Evolutionary conservation across 2,329 filamentous ascomycete genomes (phyloP), one percentile per base, ranked within the genome.

Genomic region (Zymoseptoria pseudotritici): DNA sequence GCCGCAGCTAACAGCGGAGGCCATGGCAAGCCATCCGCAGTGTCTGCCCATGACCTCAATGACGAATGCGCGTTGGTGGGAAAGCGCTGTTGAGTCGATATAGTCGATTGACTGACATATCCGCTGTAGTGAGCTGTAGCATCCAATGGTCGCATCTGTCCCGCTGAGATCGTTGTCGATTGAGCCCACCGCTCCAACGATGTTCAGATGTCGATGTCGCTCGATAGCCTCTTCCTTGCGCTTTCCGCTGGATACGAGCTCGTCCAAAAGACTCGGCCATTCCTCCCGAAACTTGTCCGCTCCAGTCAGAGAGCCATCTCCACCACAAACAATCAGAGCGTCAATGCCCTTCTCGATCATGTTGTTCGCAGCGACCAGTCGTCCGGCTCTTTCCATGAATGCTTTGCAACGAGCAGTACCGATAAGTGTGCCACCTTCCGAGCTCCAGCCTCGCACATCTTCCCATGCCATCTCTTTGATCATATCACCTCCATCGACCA

Each of bases 161-260:
- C 91, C 91, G 55, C 92, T 95, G 77, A 99, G 88, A 73, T 99
- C 94, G 73, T 99, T 99, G 81, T 99, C 94, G 72, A 99, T 99
- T 57, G 91, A 96, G 60, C 94, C 94, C 26, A 99, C 94, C 56
- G 97, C 80, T 54, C 94, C 94, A 57, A 97, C 93, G 67, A 99
- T 96, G 77, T 97, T 99, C 71, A 99, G 83, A 67, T 95, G 86
- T 70, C 83, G 83, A 81, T 91, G 96, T 1, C 89, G 88, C 53
- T 85, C 80, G 61, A 90, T 78, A 72, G 96, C 87, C 59, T 87
- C 57, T 61, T 83, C 51, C 79, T 84, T 87, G 69, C 97, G 81
- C 70, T 93, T 82, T 57, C 86, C 86, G 2, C 77, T 89, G 55
- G 83, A 73, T 42, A 97, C 88, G 63, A 99, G 83, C 79, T 99